phyloP scores from a whole-genome alignment of 139 green algal genomes.

The Chlamydomonas schloesseri region DNA sequence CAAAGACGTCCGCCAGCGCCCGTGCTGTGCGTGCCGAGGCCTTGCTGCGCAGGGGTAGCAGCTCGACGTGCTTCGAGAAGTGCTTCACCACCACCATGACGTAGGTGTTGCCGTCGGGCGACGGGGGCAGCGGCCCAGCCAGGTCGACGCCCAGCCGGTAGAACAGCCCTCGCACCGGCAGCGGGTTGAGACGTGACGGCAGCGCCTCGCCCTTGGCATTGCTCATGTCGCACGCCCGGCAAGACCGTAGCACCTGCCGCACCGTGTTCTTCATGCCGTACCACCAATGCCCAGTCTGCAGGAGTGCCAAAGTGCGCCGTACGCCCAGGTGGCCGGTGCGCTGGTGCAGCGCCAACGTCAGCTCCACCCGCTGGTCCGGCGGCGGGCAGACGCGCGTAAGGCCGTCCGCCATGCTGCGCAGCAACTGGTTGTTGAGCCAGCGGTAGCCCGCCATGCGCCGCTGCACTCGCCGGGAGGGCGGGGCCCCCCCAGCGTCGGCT shows the following conservation, averaged over 20 bases:
- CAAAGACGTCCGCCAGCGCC: constrained; percentile 41
- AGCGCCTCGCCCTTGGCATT: background rate
- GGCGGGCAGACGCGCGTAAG: background rate
- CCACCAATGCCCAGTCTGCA: background rate
- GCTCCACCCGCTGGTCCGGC: background rate
- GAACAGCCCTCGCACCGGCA: constrained; percentile 32
- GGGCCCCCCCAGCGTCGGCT: background rate
- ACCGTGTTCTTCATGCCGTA: background rate
- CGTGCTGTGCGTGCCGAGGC: background rate
- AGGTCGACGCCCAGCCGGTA: constrained; percentile 46
- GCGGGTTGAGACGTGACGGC: background rate
- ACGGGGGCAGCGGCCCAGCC: background rate
- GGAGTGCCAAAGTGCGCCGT: background rate
- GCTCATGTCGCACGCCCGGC: background rate
- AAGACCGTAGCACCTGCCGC: background rate
- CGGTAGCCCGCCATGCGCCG: background rate
- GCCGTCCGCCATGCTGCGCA: background rate
- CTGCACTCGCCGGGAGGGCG: background rate
- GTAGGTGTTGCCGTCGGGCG: constrained; percentile 22
- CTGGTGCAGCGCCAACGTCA: background rate
- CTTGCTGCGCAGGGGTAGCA: constrained; percentile 45
- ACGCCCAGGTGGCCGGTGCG: background rate
- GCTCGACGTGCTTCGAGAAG: constrained; percentile 45
- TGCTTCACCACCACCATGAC: constrained; percentile 55
- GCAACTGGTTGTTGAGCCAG: background rate